A percentile compares a stretch with the other conserved stretches of the same genome.
phyloP scores from a whole-genome alignment of 164 flowering plant species.

The Magnolia changhungtana region DNA sequence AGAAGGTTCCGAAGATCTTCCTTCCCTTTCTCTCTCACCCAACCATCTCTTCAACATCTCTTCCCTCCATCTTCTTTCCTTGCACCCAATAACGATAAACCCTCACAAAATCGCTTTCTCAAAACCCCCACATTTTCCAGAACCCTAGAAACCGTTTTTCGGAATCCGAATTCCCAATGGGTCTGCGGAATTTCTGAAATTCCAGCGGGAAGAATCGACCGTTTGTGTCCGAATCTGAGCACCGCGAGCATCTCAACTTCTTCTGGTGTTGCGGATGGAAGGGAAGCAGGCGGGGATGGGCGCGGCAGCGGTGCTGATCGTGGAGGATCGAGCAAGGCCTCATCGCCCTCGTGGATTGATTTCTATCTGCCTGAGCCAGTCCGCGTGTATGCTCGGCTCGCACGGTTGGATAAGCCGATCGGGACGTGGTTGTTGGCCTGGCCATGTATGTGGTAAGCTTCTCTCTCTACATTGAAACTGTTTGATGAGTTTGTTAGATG shows the following conservation, averaged over 20 bases:
- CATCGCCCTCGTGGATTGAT: conserved; percentile 64
- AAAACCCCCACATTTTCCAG: conserved; percentile 2
- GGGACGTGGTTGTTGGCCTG: conserved; percentile 98
- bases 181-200: background rate
- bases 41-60: conserved; percentile 7
- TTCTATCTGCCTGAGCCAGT: conserved; percentile 49
- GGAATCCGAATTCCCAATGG: background rate
- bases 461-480: background rate
- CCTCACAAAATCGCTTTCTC: background rate
- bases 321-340: conserved; percentile 3
- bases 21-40: conserved; percentile 15
- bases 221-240: background rate
- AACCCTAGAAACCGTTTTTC: conserved; percentile 4
- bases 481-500: background rate
- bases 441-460: conserved; percentile 92
- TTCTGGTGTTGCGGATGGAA: conserved; percentile 6
- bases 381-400: conserved; percentile 76
- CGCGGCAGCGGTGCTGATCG: conserved; percentile 9
- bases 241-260: conserved; percentile 17
- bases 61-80: background rate
- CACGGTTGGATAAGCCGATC: conserved; percentile 90
- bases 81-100: background rate
- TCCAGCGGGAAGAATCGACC: background rate
- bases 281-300: conserved; percentile 11
- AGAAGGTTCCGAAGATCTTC: conserved; percentile 25